phyloP scores from a whole-genome alignment of 1,284 basidiomycete species.

The Singerocomus rubriflavus region DNA sequence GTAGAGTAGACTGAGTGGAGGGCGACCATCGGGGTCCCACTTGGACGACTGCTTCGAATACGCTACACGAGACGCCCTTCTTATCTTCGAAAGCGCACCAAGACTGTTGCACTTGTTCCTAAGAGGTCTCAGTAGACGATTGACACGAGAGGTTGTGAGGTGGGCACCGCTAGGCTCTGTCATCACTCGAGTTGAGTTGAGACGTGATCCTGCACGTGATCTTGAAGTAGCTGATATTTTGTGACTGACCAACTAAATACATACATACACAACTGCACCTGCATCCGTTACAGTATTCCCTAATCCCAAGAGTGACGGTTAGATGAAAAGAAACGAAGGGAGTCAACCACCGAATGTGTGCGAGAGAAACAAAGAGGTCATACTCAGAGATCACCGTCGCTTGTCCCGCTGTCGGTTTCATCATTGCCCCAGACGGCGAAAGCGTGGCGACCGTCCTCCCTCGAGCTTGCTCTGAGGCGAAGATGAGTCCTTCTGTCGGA shows the following conservation, averaged over 20 bases:
- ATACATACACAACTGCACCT: conserved; percentile 5
- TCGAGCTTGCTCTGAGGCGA: conserved; percentile 38
- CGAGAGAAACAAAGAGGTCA: background rate
- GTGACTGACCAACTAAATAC: background rate
- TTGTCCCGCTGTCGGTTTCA: conserved; percentile 81
- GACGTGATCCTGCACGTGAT: conserved; percentile 22
- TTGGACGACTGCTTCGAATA: conserved; percentile 17
- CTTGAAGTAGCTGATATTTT: background rate
- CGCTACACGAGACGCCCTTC: conserved; percentile 10
- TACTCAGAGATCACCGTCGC: conserved; percentile 54
- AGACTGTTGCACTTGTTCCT: conserved; percentile 49
- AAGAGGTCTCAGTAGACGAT: conserved; percentile 52
- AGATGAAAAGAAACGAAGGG: conserved; percentile 4
- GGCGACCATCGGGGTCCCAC: conserved; percentile 24
- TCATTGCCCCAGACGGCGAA: conserved; percentile 85
- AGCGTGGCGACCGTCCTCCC: conserved; percentile 46
- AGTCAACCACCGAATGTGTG: background rate
- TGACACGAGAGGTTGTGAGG: conserved; percentile 45
- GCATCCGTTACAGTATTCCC: background rate
- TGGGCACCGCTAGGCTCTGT: conserved; percentile 19
- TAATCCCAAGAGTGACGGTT: background rate
- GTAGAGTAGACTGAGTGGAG: conserved; percentile 41
- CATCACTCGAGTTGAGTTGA: conserved; percentile 1
- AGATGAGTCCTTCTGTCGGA: conserved; percentile 35
- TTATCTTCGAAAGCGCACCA: conserved; percentile 23